These are phyloP conservation scores for Huiozyma naganishii DNA, from an alignment of 805 yeast genomes.

Conservation along the genomic window DNA sequence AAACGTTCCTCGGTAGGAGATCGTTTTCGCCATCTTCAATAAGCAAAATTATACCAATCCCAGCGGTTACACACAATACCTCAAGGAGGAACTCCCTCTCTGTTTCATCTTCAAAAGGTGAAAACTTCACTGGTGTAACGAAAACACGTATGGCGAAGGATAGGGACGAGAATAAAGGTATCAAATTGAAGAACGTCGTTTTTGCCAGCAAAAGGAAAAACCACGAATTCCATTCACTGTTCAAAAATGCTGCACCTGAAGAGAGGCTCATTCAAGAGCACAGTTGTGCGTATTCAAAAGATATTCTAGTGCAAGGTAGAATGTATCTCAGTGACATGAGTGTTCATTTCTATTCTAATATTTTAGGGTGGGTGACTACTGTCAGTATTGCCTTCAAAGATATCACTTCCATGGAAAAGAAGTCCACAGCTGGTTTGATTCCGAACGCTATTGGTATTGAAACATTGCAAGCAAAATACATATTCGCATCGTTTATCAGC, in stretches of 20 bases:
- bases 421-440: slow-evolving; percentile 53
- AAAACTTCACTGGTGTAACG: slow-evolving; percentile 1
- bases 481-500: slow-evolving; percentile 54
- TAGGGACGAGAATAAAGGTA: background rate
- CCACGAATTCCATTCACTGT: slow-evolving; percentile 47
- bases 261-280: slow-evolving; percentile 53
- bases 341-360: slow-evolving; percentile 55
- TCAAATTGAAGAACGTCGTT: slow-evolving; percentile 11
- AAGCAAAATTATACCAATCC: slow-evolving; percentile 1
- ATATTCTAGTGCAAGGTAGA: slow-evolving; percentile 57
- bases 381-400: slow-evolving; percentile 48
- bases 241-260: slow-evolving; percentile 30
- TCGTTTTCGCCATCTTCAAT: slow-evolving; percentile 17
- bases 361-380: slow-evolving; percentile 57
- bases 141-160: background rate
- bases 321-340: slow-evolving; percentile 46
- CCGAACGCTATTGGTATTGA: slow-evolving; percentile 59
- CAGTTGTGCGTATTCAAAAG: slow-evolving; percentile 56
- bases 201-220: slow-evolving; percentile 42
- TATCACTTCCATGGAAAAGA: slow-evolving; percentile 53
- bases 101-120: background rate
- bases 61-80: background rate
- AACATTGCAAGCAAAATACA: slow-evolving; percentile 51
- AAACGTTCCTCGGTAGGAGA: slow-evolving; percentile 9
- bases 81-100: background rate